Percentiles rank a stretch among this genome's conserved stretches.
Evolutionary conservation across 495 filamentous ascomycete genomes (phyloP).

Genomic region (Penicillium roqueforti): DNA sequence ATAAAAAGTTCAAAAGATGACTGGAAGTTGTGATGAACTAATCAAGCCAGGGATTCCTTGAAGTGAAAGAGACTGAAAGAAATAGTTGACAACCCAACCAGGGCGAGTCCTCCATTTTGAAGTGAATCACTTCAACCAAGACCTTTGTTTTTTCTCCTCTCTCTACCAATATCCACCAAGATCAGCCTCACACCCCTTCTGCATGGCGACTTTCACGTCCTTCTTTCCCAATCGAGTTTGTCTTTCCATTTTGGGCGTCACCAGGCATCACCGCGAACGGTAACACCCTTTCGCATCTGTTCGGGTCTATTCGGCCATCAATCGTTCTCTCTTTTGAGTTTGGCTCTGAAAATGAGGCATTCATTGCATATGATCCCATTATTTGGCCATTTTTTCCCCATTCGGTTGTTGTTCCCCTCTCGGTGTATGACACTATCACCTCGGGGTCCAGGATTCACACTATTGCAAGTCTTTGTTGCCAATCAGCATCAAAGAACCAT

Average conservation of each 20-base stretch:
- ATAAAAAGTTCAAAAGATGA: slow-evolving; percentile 21
- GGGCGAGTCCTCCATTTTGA: slow-evolving; percentile 5
- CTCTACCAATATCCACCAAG: background rate
- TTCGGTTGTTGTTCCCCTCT: background rate
- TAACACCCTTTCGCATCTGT: background rate
- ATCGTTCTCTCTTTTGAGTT: background rate
- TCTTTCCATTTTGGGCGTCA: slow-evolving; percentile 3
- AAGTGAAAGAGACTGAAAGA: background rate
- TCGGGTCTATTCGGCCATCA: background rate
- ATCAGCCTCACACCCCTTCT: background rate
- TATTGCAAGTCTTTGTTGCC: slow-evolving; percentile 1
- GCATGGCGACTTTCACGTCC: background rate
- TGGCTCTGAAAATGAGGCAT: background rate
- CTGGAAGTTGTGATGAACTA: slow-evolving; percentile 2
- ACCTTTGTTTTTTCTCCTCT: background rate
- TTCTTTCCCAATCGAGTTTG: background rate
- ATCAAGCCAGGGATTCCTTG: slow-evolving; percentile 5
- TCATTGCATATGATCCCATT: slow-evolving; percentile 6
- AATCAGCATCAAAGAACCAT: background rate
- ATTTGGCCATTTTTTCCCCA: background rate
- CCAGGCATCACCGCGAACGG: slow-evolving; percentile 2
- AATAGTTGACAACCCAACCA: slow-evolving; percentile 10
- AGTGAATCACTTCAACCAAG: slow-evolving; percentile 2
- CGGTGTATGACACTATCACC: slow-evolving; percentile 9
- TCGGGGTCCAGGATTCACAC: background rate